These are phyloP conservation scores for Chaetomium sp. DNA, from an alignment of 2,329 filamentous ascomycete genomes.

Conservation along the genomic window DNA sequence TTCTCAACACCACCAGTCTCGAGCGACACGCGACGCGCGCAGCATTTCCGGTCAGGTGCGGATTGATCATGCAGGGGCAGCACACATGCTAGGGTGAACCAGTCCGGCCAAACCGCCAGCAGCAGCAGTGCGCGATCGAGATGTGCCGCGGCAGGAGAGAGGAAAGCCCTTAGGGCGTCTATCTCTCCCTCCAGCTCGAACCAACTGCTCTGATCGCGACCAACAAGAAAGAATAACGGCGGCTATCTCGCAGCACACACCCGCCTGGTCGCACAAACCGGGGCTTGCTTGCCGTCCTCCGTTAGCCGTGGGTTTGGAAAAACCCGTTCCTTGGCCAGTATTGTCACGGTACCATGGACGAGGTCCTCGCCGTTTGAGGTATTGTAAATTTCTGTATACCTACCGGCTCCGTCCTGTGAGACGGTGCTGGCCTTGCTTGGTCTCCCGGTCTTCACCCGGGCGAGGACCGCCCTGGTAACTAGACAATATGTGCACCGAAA, in stretches of 20 bases:
- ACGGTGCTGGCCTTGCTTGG: background rate
- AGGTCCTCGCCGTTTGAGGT: background rate
- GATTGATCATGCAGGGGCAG: background rate
- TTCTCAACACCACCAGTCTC: no score
- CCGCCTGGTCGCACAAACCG: conserved; percentile 11
- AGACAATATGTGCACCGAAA: background rate
- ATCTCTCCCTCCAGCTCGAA: conserved; percentile 4
- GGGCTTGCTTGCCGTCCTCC: background rate
- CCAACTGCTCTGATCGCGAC: conserved; percentile 5
- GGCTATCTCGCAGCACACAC: conserved; percentile 14
- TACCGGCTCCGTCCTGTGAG: background rate
- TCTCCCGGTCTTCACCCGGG: background rate
- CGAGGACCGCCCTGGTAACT: background rate
- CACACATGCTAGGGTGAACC: background rate
- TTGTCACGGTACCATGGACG: no score
- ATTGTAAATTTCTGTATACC: background rate
- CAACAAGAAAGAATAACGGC: conserved; percentile 12
- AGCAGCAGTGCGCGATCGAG: conserved; percentile 11
- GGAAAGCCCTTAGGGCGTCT: conserved; percentile 11
- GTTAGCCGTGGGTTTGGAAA: no score
- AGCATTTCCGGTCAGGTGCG: no score
- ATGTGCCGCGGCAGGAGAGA: conserved; percentile 9
- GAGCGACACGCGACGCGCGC: background rate
- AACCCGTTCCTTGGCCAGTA: no score
- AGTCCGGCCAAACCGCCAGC: conserved; percentile 3